Evolutionary conservation across 169 alveolate species (phyloP).

Genomic region (Plasmodium gaboni): DNA sequence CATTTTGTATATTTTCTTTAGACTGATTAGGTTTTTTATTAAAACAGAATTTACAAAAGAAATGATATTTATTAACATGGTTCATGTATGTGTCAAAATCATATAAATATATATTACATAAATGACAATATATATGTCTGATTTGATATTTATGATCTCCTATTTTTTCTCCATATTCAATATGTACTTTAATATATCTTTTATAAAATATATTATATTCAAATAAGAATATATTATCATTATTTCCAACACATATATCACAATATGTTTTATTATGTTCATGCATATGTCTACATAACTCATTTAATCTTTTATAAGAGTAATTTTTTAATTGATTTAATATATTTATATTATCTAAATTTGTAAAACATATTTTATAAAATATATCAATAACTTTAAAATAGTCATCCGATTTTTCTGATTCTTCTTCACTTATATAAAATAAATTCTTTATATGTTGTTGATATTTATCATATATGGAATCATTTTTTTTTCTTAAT

Average conservation of each 20-base stretch:
- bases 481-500: constrained; percentile 74
- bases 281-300: constrained; percentile 36
- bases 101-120: constrained; percentile 58
- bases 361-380: constrained; percentile 63
- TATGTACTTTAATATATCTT: constrained; percentile 41
- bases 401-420: constrained; percentile 64
- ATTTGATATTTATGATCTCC: constrained; percentile 50
- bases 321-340: constrained; percentile 34
- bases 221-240: constrained; percentile 61
- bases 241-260: constrained; percentile 72
- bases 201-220: constrained; percentile 69
- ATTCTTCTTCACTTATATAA: constrained; percentile 51
- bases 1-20: constrained; percentile 23
- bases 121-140: constrained; percentile 75
- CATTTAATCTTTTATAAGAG: constrained; percentile 53
- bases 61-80: constrained; percentile 71
- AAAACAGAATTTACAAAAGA: constrained; percentile 73
- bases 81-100: constrained; percentile 68
- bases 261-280: constrained; percentile 75
- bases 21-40: constrained; percentile 28
- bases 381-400: constrained; percentile 69
- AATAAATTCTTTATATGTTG: constrained; percentile 31
- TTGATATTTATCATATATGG: constrained; percentile 76
- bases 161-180: constrained; percentile 68
- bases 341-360: constrained; percentile 49